Conservation (phyloP, 805 yeast genomes). For the Hanseniaspora mollemarum region DNA sequence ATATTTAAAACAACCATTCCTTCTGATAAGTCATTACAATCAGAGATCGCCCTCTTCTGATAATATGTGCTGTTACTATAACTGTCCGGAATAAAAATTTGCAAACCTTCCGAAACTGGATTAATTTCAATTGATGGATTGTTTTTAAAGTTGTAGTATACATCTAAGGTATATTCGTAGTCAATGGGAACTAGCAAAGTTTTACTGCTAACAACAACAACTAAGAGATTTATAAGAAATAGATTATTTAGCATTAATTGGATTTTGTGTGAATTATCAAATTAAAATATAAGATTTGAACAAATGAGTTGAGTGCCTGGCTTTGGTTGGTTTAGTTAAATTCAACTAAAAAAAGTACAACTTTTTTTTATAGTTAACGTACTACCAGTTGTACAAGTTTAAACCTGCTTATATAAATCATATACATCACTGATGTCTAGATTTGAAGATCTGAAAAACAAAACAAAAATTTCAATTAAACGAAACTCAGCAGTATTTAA, state of each 20-base stretch:
- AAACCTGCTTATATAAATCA: no score
- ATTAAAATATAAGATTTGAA: background rate
- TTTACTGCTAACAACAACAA: slow-evolving; percentile 9
- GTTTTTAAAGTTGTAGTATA: slow-evolving; percentile 21
- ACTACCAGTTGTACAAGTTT: no score
- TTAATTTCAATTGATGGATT: slow-evolving; percentile 18
- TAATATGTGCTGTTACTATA: background rate
- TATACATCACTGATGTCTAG: no score
- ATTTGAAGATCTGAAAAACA: no score
- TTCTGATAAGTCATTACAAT: slow-evolving; percentile 21
- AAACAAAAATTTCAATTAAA: no score
- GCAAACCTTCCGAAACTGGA: slow-evolving; percentile 21
- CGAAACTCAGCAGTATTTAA: slow-evolving; percentile 9
- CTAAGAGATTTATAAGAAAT: background rate
- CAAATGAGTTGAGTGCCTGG: no score
- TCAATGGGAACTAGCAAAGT: slow-evolving; percentile 17
- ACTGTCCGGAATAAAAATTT: slow-evolving; percentile 16
- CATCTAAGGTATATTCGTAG: slow-evolving; percentile 21
- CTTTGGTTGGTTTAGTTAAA: no score
- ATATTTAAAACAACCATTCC: slow-evolving; percentile 24
- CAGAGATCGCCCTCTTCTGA: slow-evolving; percentile 4
- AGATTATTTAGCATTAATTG: background rate
- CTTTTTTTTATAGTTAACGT: no score
- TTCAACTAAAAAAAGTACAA: no score
- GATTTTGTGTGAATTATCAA: background rate